These are phyloP conservation scores for Hansenula anomala DNA, from an alignment of 1,139 yeast genomes.

Conservation along the genomic window DNA sequence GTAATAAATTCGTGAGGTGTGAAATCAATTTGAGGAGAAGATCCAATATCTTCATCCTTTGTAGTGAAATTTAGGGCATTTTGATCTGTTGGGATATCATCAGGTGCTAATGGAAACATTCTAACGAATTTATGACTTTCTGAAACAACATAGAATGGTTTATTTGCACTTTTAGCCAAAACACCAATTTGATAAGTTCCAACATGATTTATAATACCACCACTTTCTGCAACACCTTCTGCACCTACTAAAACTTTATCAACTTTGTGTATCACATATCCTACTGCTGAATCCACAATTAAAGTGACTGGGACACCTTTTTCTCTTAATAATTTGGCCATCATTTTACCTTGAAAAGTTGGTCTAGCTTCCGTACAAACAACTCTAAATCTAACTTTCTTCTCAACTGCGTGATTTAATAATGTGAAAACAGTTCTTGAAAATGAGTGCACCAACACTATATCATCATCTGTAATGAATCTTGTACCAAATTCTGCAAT, in stretches of 20 bases:
- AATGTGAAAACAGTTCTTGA: slow-evolving; percentile 87
- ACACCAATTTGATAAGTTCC: slow-evolving; percentile 96
- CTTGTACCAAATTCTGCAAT: slow-evolving; percentile 87
- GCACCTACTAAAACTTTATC: slow-evolving; percentile 97
- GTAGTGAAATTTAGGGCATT: slow-evolving; percentile 39
- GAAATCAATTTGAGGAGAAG: slow-evolving; percentile 67
- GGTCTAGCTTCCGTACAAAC: slow-evolving; percentile 93
- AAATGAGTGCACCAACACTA: slow-evolving; percentile 82
- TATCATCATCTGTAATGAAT: slow-evolving; percentile 90
- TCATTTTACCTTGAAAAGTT: slow-evolving; percentile 68
- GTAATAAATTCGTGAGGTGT: slow-evolving; percentile 96
- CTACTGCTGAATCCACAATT: slow-evolving; percentile 92
- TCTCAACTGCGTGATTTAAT: slow-evolving; percentile 67
- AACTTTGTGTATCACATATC: slow-evolving; percentile 84
- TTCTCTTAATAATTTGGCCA: slow-evolving; percentile 65
- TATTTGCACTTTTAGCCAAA: slow-evolving; percentile 82
- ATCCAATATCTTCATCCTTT: slow-evolving; percentile 29
- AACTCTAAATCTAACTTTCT: slow-evolving; percentile 79
- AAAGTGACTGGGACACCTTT: slow-evolving; percentile 89
- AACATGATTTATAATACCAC: slow-evolving; percentile 94
- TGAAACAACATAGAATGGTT: slow-evolving; percentile 91
- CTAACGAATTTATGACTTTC: slow-evolving; percentile 97
- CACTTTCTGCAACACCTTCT: slow-evolving; percentile 98
- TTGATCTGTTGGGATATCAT: slow-evolving; percentile 72
- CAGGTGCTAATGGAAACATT: slow-evolving; percentile 89